These are phyloP conservation scores for Fusarium staphyleae DNA, from an alignment of 2,329 filamentous ascomycete species.

Conservation along the genomic window DNA sequence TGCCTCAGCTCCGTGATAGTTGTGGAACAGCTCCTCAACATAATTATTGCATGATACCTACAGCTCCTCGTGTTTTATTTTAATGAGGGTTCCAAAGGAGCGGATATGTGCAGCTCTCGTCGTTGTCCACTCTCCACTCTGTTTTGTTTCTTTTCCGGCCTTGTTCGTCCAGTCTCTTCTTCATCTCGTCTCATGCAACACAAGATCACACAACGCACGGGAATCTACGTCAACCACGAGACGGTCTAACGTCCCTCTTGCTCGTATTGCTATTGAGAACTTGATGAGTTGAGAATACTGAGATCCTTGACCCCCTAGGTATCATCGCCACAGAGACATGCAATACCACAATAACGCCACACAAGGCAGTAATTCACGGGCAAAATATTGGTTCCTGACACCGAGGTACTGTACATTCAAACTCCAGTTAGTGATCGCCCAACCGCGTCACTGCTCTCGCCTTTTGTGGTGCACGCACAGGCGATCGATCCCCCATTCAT, in stretches of 20 bases:
- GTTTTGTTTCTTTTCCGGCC: neutral
- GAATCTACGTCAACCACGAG: neutral
- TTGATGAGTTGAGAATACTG: neutral
- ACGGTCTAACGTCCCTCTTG: neutral
- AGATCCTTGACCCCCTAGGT: neutral
- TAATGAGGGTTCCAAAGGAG: neutral
- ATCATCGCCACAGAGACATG: neutral
- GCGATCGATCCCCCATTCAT: conserved; percentile 28
- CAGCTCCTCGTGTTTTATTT: neutral
- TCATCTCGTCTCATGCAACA: conserved; percentile 4
- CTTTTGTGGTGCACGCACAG: conserved; percentile 14
- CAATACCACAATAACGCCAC: conserved; percentile 9
- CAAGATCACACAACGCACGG: conserved; percentile 8
- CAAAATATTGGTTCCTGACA: neutral
- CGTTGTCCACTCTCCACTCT: conserved; percentile 2
- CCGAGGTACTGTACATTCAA: conserved; percentile 13
- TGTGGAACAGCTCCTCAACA: too few species aligned
- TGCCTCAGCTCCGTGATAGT: too few species aligned
- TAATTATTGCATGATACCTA: too few species aligned
- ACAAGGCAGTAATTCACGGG: neutral
- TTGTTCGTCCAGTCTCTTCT: conserved; percentile 1
- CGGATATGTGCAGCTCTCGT: conserved; percentile 15
- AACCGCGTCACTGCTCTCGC: conserved; percentile 28
- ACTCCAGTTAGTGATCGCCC: conserved; percentile 26
- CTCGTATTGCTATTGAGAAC: neutral